phyloP scores from a whole-genome alignment of 2,329 filamentous ascomycete species.

The Paramyrothecium roridum region DNA sequence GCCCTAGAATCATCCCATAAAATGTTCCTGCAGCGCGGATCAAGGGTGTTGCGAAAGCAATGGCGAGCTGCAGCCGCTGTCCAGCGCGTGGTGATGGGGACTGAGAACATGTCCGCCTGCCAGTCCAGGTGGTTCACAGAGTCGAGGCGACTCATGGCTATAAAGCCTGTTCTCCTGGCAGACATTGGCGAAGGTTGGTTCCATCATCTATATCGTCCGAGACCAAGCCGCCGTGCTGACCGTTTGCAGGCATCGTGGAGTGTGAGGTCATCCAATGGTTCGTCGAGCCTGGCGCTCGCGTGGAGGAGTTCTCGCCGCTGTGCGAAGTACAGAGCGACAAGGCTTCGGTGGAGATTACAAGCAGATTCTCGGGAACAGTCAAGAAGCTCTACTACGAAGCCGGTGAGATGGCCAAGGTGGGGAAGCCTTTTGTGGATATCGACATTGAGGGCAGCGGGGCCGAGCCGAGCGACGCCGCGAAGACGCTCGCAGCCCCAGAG shows the following conservation, averaged over 20 bases:
- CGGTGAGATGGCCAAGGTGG: constrained; percentile 94
- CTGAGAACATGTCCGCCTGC: constrained; percentile 22
- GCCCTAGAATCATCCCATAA: constrained; percentile 8
- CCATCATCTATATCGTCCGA: background rate
- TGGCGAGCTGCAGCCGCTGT: constrained; percentile 42
- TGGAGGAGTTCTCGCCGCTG: constrained; percentile 96
- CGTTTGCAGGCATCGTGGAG: constrained; percentile 78
- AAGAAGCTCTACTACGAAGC: constrained; percentile 95
- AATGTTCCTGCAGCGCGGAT: constrained; percentile 56
- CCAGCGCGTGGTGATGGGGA: constrained; percentile 28
- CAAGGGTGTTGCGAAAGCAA: constrained; percentile 48
- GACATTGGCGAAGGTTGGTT: constrained; percentile 79
- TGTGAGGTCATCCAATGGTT: constrained; percentile 99
- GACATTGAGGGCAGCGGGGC: constrained; percentile 81
- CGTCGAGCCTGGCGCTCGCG: constrained; percentile 88
- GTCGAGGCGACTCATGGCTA: constrained; percentile 45
- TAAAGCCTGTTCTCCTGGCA: constrained; percentile 79
- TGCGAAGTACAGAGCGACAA: constrained; percentile 99
- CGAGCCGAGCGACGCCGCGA: constrained; percentile 34
- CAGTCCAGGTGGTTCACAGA: constrained; percentile 47
- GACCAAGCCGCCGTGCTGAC: constrained; percentile 1
- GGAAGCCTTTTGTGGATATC: constrained; percentile 91
- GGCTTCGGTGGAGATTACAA: constrained; percentile 87
- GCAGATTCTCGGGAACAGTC: constrained; percentile 89
- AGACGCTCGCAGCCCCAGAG: constrained; percentile 30